Evolutionary conservation across 495 filamentous ascomycete species (phyloP), one percentile per base, ranked within the genome.

Genomic region (Penicillium salamii): DNA sequence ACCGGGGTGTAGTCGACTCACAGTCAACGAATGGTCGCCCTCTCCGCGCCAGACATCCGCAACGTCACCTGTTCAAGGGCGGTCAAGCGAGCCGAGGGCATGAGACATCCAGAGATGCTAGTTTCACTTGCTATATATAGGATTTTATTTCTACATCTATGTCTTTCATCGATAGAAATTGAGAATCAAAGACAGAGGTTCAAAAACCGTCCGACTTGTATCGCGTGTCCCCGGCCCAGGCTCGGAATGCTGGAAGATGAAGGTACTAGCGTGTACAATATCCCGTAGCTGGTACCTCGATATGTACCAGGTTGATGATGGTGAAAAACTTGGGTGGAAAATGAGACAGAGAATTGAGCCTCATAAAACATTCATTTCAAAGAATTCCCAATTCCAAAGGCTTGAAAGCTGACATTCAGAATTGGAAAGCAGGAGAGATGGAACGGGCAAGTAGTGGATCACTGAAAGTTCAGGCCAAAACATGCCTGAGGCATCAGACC

Each of bases 11-110:
- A 17, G 41, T 53, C 40, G 50, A 46, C 37, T 46, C 35, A 52
- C 46, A 54, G 39, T 55, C 49, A 38, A 53, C 55, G 58, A 56
- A 48, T 63, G 51, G 57, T 61, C 55, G 48, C 50, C 49, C 52
- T 46, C 61, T 68, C 57, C 59, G 61, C 63, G 69, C 51, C 51
- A 41, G 50, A 46, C 42, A 62, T 58, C 61, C 65, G 62, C 66
- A 69, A 62, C 67, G 62, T 68, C 66, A 70, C 63, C 65, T 59
- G 62, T 68, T 50, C 56, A 38, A 57, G 56, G 61, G 62, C 66
- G 55, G 61, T 64, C 52, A 66, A 50, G 47, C 46, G 42, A 55
- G 33, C 65, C 59, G 53, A 56, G 40, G 38, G 55, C 48, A 39
- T 55, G 51, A 61, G 54, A 60, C 52, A 61, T n/a, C n/a, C n/a